Percentiles rank a stretch among this genome's conserved stretches.
Conservation (phyloP, 371 early-diverging fungal genomes). For the Circinella umbellata region DNA sequence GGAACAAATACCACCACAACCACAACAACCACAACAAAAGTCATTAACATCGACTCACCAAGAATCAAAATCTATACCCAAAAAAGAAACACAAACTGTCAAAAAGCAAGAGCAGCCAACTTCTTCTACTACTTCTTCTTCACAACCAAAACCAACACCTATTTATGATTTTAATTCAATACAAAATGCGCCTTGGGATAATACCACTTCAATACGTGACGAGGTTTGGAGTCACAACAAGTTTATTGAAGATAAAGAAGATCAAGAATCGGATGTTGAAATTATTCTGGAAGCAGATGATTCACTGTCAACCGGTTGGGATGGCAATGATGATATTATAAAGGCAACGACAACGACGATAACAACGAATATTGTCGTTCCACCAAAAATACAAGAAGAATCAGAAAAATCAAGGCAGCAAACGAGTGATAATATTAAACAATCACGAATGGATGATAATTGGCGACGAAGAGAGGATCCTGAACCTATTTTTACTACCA, state of each 20-base stretch:
- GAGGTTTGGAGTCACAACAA: conserved; percentile 15
- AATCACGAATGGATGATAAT: conserved; percentile 17
- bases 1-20: neutral
- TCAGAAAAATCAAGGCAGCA: too few species aligned
- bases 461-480: conserved; percentile 25
- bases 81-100: neutral
- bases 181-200: conserved; percentile 8
- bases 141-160: neutral
- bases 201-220: neutral
- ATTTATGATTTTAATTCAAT: conserved; percentile 11
- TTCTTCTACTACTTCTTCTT: neutral
- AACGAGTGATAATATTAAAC: too few species aligned
- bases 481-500: neutral
- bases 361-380: too few species aligned
- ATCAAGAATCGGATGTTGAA: conserved; percentile 47
- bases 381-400: too few species aligned
- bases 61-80: neutral
- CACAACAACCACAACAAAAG: neutral
- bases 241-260: conserved; percentile 22
- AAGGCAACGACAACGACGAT: neutral
- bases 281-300: conserved; percentile 41
- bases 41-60: neutral
- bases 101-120: neutral
- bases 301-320: neutral
- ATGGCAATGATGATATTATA: neutral